A percentile compares a stretch with the other conserved stretches of the same genome.
Evolutionary conservation across 129 eudicot species (phyloP).

Genomic region (Logfia minima): DNA sequence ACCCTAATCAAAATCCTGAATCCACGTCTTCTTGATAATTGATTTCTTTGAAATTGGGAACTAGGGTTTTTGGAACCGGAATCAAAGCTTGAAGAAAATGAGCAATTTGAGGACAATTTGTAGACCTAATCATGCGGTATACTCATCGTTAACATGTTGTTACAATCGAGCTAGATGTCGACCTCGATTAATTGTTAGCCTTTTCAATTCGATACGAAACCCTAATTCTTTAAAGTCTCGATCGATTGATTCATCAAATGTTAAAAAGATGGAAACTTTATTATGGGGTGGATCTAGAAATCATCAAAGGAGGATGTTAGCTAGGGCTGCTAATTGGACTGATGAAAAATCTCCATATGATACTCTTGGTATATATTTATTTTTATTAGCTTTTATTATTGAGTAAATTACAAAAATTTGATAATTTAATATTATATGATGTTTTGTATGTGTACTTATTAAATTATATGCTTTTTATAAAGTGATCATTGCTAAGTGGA

Average conservation of each 20-base stretch:
- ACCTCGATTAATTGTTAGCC: conserved; percentile 35
- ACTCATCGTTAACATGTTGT: conserved; percentile 55
- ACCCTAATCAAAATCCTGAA: background rate
- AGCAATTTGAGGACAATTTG: conserved; percentile 69
- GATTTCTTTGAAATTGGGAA: conserved; percentile 1
- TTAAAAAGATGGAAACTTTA: conserved; percentile 20
- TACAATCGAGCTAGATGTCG: conserved; percentile 37
- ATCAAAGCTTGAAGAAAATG: conserved; percentile 42
- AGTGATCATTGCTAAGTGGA: no score
- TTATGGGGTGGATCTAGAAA: conserved; percentile 40
- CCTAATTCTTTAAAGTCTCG: conserved; percentile 28
- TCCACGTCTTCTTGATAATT: background rate
- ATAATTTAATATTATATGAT: no score
- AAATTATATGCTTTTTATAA: no score
- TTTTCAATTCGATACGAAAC: conserved; percentile 42
- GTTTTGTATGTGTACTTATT: no score
- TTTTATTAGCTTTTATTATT: background rate
- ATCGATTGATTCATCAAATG: conserved; percentile 33
- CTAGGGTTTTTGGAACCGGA: background rate
- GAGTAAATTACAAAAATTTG: background rate
- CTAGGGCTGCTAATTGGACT: conserved; percentile 75
- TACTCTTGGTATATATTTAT: conserved; percentile 56
- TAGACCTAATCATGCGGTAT: conserved; percentile 58
- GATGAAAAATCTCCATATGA: conserved; percentile 79
- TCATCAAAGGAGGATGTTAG: conserved; percentile 58